A percentile compares a stretch with the other conserved stretches of the same genome.
Evolutionary conservation across 352 stramenopile species (phyloP).

Genomic region (Hyphochytrium catenoides): DNA sequence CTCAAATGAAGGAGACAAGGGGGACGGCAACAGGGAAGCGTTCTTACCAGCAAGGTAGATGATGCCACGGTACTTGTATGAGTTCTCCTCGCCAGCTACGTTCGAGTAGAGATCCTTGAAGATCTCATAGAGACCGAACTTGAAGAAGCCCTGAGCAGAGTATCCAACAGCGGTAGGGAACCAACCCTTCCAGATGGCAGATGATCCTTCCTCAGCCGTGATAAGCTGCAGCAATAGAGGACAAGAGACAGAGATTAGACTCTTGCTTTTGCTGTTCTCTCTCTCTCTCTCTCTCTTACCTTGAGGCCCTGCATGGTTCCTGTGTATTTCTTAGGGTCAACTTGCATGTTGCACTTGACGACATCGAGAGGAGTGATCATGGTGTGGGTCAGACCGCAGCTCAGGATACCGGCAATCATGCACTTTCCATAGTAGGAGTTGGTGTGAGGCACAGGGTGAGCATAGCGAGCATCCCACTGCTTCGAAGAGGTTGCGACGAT

Average conservation of each 20-base stretch:
- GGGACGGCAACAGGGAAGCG: no score
- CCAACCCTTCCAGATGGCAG: constrained; percentile 70
- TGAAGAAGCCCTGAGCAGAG: constrained; percentile 63
- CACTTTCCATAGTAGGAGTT: constrained; percentile 79
- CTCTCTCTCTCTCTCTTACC: no score
- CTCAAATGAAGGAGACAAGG: no score
- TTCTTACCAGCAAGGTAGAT: constrained; percentile 75
- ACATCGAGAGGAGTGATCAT: constrained; percentile 74
- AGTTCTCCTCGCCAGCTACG: constrained; percentile 67
- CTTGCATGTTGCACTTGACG: constrained; percentile 87
- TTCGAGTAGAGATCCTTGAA: constrained; percentile 82
- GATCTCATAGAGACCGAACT: constrained; percentile 85
- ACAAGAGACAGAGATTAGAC: no score
- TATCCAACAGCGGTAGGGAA: constrained; percentile 72
- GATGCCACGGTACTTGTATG: constrained; percentile 69
- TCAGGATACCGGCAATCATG: constrained; percentile 73
- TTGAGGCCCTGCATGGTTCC: constrained; percentile 47
- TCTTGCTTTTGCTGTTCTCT: no score
- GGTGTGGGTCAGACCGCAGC: constrained; percentile 76
- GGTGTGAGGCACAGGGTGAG: constrained; percentile 52
- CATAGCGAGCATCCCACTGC: constrained; percentile 51
- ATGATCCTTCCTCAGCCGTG: constrained; percentile 47
- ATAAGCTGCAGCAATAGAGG: no score
- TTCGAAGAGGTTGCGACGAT: constrained; percentile 40
- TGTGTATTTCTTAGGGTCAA: constrained; percentile 59